Conservation (phyloP, 108 stramenopile genomes). For the Heterococcus sp. region DNA sequence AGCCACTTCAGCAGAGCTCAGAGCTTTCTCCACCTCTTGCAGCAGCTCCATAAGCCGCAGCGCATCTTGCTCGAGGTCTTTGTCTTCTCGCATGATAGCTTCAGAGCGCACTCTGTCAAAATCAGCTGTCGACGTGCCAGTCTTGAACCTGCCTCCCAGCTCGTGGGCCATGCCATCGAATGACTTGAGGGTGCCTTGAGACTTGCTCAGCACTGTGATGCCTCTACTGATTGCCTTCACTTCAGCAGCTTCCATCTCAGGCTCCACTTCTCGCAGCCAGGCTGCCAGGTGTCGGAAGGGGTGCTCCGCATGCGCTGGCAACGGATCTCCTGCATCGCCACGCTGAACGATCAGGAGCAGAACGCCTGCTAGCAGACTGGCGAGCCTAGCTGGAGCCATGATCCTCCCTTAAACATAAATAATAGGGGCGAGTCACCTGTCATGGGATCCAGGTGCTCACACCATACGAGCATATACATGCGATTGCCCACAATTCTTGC, state of each 20-base stretch:
- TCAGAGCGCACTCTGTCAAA: slow-evolving; percentile 5
- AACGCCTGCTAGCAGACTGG: no score
- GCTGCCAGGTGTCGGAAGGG: slow-evolving; percentile 39
- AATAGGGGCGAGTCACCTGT: no score
- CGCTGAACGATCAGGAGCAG: no score
- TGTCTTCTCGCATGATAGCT: neutral
- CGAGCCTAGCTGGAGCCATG: no score
- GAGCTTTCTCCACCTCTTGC: slow-evolving; percentile 18
- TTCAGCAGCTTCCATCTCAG: slow-evolving; percentile 22
- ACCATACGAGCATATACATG: no score
- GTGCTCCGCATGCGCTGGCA: slow-evolving; percentile 17
- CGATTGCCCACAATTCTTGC: no score
- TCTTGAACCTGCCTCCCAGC: slow-evolving; percentile 26
- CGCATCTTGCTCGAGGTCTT: slow-evolving; percentile 4
- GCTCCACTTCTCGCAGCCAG: slow-evolving; percentile 19
- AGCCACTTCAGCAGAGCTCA: slow-evolving; percentile 21
- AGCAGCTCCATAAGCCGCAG: slow-evolving; percentile 7
- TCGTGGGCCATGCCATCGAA: slow-evolving; percentile 46
- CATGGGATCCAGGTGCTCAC: no score
- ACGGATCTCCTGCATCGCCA: slow-evolving; percentile 10
- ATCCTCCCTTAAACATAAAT: no score
- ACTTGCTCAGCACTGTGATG: slow-evolving; percentile 44
- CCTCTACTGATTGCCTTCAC: slow-evolving; percentile 23
- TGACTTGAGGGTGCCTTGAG: slow-evolving; percentile 35
- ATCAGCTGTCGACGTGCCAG: slow-evolving; percentile 7